Evolutionary conservation across 2,329 filamentous ascomycete genomes (phyloP).

Genomic region (Claviceps cyperi): DNA sequence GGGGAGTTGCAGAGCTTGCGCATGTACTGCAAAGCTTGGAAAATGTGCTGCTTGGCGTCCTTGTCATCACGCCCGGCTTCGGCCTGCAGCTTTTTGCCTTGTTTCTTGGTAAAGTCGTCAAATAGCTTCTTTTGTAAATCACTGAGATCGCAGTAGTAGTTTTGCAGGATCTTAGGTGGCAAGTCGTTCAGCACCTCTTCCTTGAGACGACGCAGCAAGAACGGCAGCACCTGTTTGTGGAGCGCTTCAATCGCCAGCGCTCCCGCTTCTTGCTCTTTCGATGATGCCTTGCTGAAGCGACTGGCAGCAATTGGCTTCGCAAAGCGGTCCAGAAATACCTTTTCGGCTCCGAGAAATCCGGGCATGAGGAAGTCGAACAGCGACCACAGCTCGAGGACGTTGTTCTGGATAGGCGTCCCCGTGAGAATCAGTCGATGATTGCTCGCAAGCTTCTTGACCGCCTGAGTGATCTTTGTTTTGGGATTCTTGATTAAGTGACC

Average conservation of each 20-base stretch:
- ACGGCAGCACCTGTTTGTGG: constrained; percentile 94
- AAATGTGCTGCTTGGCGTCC: constrained; percentile 94
- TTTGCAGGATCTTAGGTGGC: constrained; percentile 95
- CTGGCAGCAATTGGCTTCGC: constrained; percentile 91
- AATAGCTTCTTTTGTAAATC: constrained; percentile 91
- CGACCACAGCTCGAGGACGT: constrained; percentile 92
- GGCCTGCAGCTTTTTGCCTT: constrained; percentile 73
- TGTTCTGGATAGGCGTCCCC: constrained; percentile 95
- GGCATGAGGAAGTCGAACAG: constrained; percentile 99
- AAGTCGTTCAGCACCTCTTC: constrained; percentile 94
- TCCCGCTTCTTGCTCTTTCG: constrained; percentile 94
- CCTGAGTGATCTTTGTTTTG: constrained; percentile 86
- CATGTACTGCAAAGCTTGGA: constrained; percentile 99
- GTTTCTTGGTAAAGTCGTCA: constrained; percentile 89
- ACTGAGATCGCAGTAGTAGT: constrained; percentile 97
- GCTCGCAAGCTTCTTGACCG: constrained; percentile 77
- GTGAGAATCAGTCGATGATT: constrained; percentile 95
- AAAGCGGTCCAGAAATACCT: constrained; percentile 91
- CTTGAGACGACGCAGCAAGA: constrained; percentile 88
- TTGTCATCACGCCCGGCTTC: constrained; percentile 78
- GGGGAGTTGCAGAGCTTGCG: constrained; percentile 97
- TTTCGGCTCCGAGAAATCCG: constrained; percentile 84
- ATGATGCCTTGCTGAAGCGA: constrained; percentile 91
- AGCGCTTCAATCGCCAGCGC: constrained; percentile 94
- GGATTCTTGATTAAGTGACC: constrained; percentile 98